These are phyloP conservation scores for Suillus subluteus DNA, from an alignment of 768 basidiomycete genomes.

Conservation along the genomic window DNA sequence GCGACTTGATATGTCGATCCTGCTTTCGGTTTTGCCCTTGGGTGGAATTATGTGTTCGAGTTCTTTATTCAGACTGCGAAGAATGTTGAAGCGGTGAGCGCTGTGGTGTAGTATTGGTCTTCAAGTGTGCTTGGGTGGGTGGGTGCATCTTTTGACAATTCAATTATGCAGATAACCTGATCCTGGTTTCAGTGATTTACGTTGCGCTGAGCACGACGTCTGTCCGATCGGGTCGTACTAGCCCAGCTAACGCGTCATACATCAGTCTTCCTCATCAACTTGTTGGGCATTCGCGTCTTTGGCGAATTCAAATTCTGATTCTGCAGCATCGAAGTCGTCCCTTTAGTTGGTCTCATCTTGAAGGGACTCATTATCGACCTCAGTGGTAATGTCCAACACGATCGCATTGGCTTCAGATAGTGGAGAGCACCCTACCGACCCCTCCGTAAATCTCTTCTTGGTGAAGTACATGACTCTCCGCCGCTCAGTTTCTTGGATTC, in stretches of 20 bases:
- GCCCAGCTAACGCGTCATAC: constrained; percentile 7
- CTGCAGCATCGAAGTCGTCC: constrained; percentile 48
- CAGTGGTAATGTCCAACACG: constrained; percentile 51
- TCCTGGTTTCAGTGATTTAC: constrained; percentile 49
- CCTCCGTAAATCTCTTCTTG: constrained; percentile 28
- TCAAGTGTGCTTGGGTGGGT: constrained; percentile 57
- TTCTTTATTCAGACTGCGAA: constrained; percentile 68
- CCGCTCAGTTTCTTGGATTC: constrained; percentile 37
- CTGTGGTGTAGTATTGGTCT: constrained; percentile 55
- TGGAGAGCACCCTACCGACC: constrained; percentile 37
- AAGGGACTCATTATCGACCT: constrained; percentile 55
- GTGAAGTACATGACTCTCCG: constrained; percentile 38
- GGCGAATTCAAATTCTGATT: constrained; percentile 63
- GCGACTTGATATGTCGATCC: constrained; percentile 70
- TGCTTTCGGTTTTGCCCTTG: constrained; percentile 61
- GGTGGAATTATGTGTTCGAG: constrained; percentile 58
- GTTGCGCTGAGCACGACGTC: constrained; percentile 53
- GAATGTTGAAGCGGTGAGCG: constrained; percentile 65
- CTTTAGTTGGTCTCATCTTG: constrained; percentile 45
- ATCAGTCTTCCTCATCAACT: constrained; percentile 56
- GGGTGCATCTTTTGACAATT: constrained; percentile 22
- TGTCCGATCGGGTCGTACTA: neutral
- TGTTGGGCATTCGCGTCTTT: constrained; percentile 65
- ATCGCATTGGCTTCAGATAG: constrained; percentile 49
- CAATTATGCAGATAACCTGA: constrained; percentile 4